Evolutionary conservation across 805 yeast species (phyloP), one percentile per base, ranked within the genome.

Genomic region (Groenewaldozyma salmanticensis): DNA sequence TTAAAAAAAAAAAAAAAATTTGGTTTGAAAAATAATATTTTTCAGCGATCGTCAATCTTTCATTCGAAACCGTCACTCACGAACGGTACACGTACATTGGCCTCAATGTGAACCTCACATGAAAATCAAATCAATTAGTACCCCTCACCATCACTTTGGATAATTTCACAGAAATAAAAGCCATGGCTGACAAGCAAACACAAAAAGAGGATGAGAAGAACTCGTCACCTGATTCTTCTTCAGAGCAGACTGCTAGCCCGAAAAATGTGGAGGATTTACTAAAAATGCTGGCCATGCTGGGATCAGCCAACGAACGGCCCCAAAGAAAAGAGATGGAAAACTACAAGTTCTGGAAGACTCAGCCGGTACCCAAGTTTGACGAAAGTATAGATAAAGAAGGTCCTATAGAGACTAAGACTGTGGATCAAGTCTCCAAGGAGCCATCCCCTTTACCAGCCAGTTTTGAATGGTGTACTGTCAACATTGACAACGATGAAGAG

Each of bases 291-390:
- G 47, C 49, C 19, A 37, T 37, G 39, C 39, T 27, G 31, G 24
- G 16, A 16, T 6, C 33, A 31, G 19, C n/a, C n/a, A n/a, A n/a
- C n/a, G n/a, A n/a, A n/a, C n/a, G n/a, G n/a, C n/a, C n/a, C n/a
- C n/a, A n/a, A n/a, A n/a, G n/a, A n/a, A n/a, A 64, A 48, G 48
- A 78, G 18, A 86, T 87, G 83, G 77, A 82, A 39, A 94, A 88
- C 56, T 85, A 88, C 67, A 85, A 83, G 65, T 92, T 92, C 64
- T 92, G 98, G 98, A 84, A 82, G 55, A 92, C 98, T 2, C 98
- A 92, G 64, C 98, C 98, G 0, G 97, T 92, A 17, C 74, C 87
- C 5, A 69, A 68, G 22, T 77, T 88, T 48, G 83, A 83, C 56
- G 92, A 81, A 54, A 59, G 66, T 34, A 68, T 81, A 35, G 69